Evolutionary conservation across 2,329 filamentous ascomycete species (phyloP).

Genomic region (Magnaporthales sp.): DNA sequence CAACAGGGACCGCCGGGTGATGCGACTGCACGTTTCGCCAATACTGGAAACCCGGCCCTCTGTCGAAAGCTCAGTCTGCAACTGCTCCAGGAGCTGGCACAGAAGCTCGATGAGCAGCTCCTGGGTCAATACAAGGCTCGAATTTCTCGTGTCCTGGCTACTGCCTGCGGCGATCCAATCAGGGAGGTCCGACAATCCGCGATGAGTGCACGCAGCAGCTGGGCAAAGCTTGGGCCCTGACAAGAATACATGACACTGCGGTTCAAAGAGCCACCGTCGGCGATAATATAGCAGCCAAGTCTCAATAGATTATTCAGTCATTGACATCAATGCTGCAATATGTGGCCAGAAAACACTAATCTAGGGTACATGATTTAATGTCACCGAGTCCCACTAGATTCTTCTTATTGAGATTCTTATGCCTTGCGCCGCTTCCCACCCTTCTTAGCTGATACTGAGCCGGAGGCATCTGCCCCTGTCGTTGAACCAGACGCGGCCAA

Average conservation of each 20-base stretch:
- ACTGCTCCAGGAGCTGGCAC: constrained; percentile 38
- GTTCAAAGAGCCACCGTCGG: neutral
- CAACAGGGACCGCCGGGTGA: neutral
- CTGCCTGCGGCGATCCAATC: constrained; percentile 44
- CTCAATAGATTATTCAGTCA: neutral
- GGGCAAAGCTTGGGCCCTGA: constrained; percentile 26
- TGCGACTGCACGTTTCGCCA: neutral
- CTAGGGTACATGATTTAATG: neutral
- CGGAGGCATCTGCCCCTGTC: constrained; percentile 14
- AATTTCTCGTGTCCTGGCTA: constrained; percentile 37
- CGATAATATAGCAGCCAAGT: neutral
- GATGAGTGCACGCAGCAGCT: constrained; percentile 37
- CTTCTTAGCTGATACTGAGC: constrained; percentile 21
- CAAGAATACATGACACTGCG: neutral
- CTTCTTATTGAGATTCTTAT: constrained; percentile 10
- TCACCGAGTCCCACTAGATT: neutral
- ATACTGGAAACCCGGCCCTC: constrained; percentile 10
- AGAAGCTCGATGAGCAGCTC: constrained; percentile 36
- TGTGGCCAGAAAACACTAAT: neutral
- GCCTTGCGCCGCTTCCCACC: constrained; percentile 38
- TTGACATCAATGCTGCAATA: neutral
- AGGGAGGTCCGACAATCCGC: constrained; percentile 43
- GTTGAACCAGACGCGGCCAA: constrained; percentile 17
- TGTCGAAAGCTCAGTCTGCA: constrained; percentile 39
- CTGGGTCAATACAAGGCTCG: constrained; percentile 33